A percentile compares a stretch with the other conserved stretches of the same genome.
Conservation (phyloP, 306 rosid species). For the Vicia sativa region DNA sequence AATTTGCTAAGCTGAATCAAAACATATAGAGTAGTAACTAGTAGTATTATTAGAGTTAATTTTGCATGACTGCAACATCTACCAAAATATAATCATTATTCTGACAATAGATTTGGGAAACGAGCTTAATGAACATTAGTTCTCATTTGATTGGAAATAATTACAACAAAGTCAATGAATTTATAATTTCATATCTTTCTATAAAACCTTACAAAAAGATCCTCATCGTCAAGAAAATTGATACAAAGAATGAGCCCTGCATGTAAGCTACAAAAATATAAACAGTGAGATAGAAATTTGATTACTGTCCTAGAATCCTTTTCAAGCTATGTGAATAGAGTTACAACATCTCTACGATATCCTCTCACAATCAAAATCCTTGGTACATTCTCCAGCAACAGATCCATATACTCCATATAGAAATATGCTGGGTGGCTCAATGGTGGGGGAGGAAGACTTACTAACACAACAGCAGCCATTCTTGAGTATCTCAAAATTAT, state of each 20-base stretch:
- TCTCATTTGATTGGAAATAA: slow-evolving; percentile 7
- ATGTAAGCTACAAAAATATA: slow-evolving; percentile 54
- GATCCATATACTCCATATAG: slow-evolving; percentile 99
- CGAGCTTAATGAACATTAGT: slow-evolving; percentile 3
- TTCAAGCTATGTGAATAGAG: slow-evolving; percentile 76
- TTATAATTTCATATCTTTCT: slow-evolving; percentile 45
- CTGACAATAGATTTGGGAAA: background rate
- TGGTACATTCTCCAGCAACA: slow-evolving; percentile 91
- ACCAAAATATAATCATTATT: background rate
- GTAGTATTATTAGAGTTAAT: too few relatives aligned
- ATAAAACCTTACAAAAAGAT: slow-evolving; percentile 40
- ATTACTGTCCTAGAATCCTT: slow-evolving; percentile 49
- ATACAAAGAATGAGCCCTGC: slow-evolving; percentile 63
- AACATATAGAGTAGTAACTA: too few relatives aligned
- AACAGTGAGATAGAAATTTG: slow-evolving; percentile 41
- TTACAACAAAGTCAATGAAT: slow-evolving; percentile 29
- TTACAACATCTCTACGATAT: slow-evolving; percentile 91
- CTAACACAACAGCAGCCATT: slow-evolving; percentile 97
- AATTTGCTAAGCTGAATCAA: too few relatives aligned
- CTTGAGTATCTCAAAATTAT: slow-evolving; percentile 88
- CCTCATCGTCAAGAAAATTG: slow-evolving; percentile 46
- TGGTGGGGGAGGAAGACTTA: slow-evolving; percentile 97
- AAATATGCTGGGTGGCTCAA: slow-evolving; percentile 81
- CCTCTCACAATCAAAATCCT: slow-evolving; percentile 98
- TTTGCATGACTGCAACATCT: too few relatives aligned